Evolutionary conservation across 495 filamentous ascomycete species (phyloP).

Genomic region (Aspergillus incahuasiensis): DNA sequence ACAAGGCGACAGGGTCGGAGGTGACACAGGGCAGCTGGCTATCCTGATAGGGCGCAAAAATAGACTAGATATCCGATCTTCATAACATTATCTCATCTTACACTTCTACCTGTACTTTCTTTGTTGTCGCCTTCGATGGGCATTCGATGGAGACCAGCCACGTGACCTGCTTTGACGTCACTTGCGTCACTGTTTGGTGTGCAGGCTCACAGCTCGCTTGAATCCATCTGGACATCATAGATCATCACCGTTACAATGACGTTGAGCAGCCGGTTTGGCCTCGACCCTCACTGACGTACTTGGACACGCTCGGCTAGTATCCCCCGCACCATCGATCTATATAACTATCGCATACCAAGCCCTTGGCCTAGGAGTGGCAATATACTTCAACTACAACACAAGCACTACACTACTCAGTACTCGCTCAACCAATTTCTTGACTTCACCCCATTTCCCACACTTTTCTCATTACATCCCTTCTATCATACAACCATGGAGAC

Average conservation of each 20-base stretch:
- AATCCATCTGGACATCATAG: not conserved
- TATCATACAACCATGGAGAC: conserved; percentile 32
- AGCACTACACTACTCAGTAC: not conserved
- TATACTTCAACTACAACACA: not conserved
- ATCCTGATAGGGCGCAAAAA: conserved; percentile 13
- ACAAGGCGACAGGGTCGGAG: not conserved
- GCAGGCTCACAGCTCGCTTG: not conserved
- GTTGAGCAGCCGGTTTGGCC: conserved; percentile 1
- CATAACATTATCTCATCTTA: conserved; percentile 1
- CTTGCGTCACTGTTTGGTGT: not conserved
- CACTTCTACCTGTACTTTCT: not conserved
- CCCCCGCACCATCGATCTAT: conserved; percentile 3
- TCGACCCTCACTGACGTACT: conserved; percentile 8
- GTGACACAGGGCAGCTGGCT: conserved; percentile 16
- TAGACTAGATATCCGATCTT: conserved; percentile 12
- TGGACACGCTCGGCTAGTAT: not conserved
- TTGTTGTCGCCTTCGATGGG: not conserved
- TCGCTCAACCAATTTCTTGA: not conserved
- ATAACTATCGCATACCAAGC: conserved; percentile 1
- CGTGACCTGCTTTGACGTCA: conserved; percentile 7
- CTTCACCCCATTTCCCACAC: not conserved
- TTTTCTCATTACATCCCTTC: not conserved
- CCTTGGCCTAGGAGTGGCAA: not conserved
- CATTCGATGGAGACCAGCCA: not conserved
- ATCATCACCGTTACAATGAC: conserved; percentile 3